phyloP scores from a whole-genome alignment of 495 filamentous ascomycete species.

The Gamarada debralockiae region DNA sequence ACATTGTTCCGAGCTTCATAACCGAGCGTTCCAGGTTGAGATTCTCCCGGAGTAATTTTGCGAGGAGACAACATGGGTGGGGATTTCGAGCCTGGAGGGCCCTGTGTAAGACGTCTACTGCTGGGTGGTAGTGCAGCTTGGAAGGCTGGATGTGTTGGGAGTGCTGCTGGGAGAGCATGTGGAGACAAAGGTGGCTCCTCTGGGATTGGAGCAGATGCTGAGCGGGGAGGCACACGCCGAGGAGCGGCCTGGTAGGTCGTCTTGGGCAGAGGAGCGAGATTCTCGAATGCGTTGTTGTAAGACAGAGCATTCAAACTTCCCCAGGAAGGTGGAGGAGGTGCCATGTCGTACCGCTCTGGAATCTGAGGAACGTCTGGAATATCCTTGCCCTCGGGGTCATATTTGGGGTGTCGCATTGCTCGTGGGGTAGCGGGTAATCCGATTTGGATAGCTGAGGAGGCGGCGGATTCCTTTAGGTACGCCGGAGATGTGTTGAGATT shows the following conservation, averaged over 20 bases:
- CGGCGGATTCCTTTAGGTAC: conserved; percentile 33
- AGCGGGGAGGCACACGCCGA: conserved; percentile 55
- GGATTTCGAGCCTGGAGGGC: conserved; percentile 5
- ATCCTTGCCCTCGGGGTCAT: conserved; percentile 53
- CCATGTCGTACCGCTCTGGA: conserved; percentile 45
- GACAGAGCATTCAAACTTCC: conserved; percentile 26
- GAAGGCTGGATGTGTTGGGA: conserved; percentile 55
- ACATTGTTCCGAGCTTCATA: conserved; percentile 23
- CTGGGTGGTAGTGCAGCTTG: conserved; percentile 49
- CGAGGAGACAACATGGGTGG: conserved; percentile 24
- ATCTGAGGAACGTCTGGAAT: conserved; percentile 65
- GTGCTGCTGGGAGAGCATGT: conserved; percentile 35
- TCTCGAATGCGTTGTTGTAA: conserved; percentile 27
- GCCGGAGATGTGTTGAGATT: conserved; percentile 43
- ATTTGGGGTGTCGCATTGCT: conserved; percentile 77
- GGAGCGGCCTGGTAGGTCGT: conserved; percentile 65
- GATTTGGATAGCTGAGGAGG: conserved; percentile 33
- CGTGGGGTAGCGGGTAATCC: conserved; percentile 81
- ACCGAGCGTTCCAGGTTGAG: conserved; percentile 24
- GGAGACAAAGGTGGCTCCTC: conserved; percentile 45
- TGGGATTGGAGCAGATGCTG: conserved; percentile 71
- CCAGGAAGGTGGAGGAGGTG: conserved; percentile 27
- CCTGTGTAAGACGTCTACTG: conserved; percentile 26
- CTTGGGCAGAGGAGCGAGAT: conserved; percentile 44
- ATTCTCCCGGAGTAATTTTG: conserved; percentile 37